These are phyloP conservation scores for Suillus plorans DNA, from an alignment of 768 basidiomycete genomes.

Conservation along the genomic window DNA sequence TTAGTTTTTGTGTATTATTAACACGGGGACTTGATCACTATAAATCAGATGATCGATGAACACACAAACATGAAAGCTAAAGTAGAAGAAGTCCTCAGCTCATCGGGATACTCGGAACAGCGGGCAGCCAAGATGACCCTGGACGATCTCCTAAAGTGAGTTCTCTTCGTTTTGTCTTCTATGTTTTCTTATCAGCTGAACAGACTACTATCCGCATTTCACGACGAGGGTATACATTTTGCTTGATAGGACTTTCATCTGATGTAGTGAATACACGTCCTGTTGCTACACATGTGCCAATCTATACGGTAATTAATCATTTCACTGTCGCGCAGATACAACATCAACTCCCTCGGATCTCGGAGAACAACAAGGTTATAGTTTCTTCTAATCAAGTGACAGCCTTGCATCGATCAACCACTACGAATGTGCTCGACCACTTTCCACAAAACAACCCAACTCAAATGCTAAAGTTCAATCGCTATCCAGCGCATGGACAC, in stretches of 20 bases:
- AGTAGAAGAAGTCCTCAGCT: constrained; percentile 70
- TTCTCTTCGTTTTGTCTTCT: constrained; percentile 7
- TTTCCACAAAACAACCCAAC: not conserved
- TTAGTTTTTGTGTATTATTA: not conserved
- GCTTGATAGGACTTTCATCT: not conserved
- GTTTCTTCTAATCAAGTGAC: not conserved
- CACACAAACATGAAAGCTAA: constrained; percentile 65
- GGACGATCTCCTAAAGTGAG: constrained; percentile 86
- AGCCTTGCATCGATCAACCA: not conserved
- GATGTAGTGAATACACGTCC: not conserved
- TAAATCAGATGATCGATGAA: constrained; percentile 63
- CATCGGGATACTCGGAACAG: constrained; percentile 70
- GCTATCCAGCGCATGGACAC: not conserved
- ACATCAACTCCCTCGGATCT: constrained; percentile 67
- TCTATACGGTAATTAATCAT: not conserved
- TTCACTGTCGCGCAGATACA: constrained; percentile 52
- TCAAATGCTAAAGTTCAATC: not conserved
- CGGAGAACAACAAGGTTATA: constrained; percentile 69
- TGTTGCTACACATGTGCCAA: not conserved
- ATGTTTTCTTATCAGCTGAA: constrained; percentile 52
- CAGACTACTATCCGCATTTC: constrained; percentile 28
- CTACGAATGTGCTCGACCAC: not conserved
- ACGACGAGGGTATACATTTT: not conserved
- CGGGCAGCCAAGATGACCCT: constrained; percentile 93
- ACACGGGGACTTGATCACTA: not conserved